Conservation (phyloP, 768 basidiomycete genomes). For the Agrocybe chaxingu region DNA sequence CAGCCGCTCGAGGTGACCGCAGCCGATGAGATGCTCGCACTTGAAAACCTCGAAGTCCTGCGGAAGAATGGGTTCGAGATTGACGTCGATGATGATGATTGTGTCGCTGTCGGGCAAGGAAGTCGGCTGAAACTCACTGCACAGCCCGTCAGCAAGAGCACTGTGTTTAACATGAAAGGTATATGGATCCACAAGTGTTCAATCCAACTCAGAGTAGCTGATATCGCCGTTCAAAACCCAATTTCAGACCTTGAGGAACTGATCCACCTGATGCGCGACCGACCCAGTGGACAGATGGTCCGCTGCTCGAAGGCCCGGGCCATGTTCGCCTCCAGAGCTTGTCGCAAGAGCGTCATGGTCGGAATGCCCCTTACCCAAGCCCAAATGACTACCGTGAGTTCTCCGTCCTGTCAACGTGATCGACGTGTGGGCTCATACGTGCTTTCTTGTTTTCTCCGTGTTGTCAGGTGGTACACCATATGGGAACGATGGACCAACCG, state of each 20-base stretch:
- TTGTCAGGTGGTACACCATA: conserved; percentile 67
- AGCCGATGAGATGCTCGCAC: conserved; percentile 82
- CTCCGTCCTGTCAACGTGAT: neutral
- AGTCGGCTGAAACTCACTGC: conserved; percentile 64
- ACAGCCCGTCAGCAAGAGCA: conserved; percentile 89
- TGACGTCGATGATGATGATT: conserved; percentile 45
- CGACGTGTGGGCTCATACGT: neutral
- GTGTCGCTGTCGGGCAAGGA: conserved; percentile 25
- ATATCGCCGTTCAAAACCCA: conserved; percentile 2
- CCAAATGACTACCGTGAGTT: conserved; percentile 75
- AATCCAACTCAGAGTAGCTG: neutral
- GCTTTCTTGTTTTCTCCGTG: conserved; percentile 5
- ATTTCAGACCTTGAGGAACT: conserved; percentile 86
- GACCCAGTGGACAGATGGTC: conserved; percentile 77
- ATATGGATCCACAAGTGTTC: neutral
- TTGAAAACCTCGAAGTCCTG: conserved; percentile 84
- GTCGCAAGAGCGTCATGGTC: conserved; percentile 95
- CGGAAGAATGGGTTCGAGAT: conserved; percentile 90
- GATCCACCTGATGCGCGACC: conserved; percentile 78
- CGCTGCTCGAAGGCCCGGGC: conserved; percentile 88
- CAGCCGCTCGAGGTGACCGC: conserved; percentile 79
- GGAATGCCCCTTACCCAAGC: conserved; percentile 74
- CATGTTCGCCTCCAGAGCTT: conserved; percentile 97
- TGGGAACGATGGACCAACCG: conserved; percentile 82
- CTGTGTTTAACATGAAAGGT: conserved; percentile 89